phyloP scores from a whole-genome alignment of 352 stramenopile species.

The Phytophthora hibernalis region DNA sequence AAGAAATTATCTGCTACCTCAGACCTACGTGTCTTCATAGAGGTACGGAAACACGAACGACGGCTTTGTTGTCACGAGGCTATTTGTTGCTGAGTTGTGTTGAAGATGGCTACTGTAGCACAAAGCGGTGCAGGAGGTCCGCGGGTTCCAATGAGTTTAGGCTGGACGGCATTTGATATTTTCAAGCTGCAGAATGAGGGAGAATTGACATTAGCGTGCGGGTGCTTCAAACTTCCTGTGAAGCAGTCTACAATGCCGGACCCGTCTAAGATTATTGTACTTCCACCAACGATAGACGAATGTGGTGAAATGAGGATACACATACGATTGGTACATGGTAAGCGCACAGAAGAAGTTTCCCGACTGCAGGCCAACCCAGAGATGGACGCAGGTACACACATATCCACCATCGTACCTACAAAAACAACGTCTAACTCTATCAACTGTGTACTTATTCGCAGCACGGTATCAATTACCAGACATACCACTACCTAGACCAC shows the following conservation, averaged over 20 bases:
- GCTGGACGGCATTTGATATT: conserved; percentile 50
- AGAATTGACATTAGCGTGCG: conserved; percentile 26
- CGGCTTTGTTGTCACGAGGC: neutral
- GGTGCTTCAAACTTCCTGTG: conserved; percentile 51
- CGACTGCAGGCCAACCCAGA: conserved; percentile 49
- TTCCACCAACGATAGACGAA: conserved; percentile 10
- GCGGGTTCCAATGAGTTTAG: conserved; percentile 34
- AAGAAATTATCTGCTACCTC: conserved; percentile 37
- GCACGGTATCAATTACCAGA: conserved; percentile 30
- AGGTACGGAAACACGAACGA: conserved; percentile 33
- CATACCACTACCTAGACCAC: conserved; percentile 4
- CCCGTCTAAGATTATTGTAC: conserved; percentile 40
- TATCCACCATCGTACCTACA: neutral
- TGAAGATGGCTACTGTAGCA: conserved; percentile 34
- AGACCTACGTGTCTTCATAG: conserved; percentile 46
- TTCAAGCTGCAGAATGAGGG: conserved; percentile 30
- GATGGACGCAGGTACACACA: conserved; percentile 32
- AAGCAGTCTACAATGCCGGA: conserved; percentile 51
- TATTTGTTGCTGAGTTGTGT: neutral
- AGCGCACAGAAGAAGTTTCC: conserved; percentile 31
- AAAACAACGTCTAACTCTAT: neutral
- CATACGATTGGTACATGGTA: conserved; percentile 46
- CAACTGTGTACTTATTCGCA: conserved; percentile 10
- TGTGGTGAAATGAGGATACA: conserved; percentile 37
- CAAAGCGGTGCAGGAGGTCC: conserved; percentile 13